These are phyloP conservation scores for Trypanosoma mega DNA, from an alignment of 208 protist species.

Conservation along the genomic window DNA sequence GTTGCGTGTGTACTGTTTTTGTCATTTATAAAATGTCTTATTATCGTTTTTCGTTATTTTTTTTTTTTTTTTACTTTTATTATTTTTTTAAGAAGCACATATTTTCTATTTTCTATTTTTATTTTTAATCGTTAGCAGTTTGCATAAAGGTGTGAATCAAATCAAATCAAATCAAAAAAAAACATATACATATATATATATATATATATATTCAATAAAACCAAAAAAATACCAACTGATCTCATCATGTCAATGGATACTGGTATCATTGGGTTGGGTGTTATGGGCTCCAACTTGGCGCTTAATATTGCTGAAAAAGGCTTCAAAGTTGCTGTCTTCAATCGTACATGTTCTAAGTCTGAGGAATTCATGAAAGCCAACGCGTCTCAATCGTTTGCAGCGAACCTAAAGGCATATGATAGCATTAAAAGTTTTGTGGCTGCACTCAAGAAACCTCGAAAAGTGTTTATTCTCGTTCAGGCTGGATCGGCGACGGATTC, in stretches of 20 bases:
- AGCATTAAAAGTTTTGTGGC: constrained; percentile 77
- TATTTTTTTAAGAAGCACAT: too few relatives aligned
- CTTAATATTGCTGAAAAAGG: constrained; percentile 98
- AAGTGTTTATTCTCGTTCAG: constrained; percentile 96
- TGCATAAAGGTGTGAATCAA: too few relatives aligned
- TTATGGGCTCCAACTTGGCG: constrained; percentile 99
- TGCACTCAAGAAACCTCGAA: constrained; percentile 91
- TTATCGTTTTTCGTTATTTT: constrained; percentile 2
- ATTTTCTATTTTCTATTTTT: too few relatives aligned
- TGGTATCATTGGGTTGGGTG: constrained; percentile 97
- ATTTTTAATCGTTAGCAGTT: too few relatives aligned
- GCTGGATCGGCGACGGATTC: constrained; percentile 95
- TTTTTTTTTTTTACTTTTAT: constrained; percentile 9
- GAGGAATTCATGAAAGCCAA: constrained; percentile 85
- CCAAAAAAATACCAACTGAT: background rate
- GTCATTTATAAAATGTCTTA: constrained; percentile 9
- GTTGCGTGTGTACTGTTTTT: constrained; percentile 11
- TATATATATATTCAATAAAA: constrained; percentile 4
- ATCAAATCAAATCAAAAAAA: too few relatives aligned
- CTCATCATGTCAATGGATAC: constrained; percentile 90
- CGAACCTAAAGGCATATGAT: constrained; percentile 70
- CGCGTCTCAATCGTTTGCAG: constrained; percentile 39
- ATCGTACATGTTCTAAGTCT: constrained; percentile 89
- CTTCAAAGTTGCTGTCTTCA: constrained; percentile 94
- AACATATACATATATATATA: constrained; percentile 5